Base-by-base conservation (phyloP, 805 yeast species). In the Saccharomycopsis fermentans region DNA sequence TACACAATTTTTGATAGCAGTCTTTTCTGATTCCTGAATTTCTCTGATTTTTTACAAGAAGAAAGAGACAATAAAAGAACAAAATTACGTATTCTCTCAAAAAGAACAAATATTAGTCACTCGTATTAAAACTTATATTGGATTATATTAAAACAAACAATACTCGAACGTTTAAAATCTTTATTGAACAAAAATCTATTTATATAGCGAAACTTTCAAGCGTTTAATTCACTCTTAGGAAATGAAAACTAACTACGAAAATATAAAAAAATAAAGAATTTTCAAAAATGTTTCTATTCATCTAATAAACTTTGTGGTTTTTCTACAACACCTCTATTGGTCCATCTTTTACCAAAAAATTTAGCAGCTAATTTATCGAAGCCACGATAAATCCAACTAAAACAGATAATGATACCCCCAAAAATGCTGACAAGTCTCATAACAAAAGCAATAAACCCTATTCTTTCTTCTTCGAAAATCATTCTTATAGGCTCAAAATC, bases 401-500 rank as follows among this genome's bases (percentile, higher is more conserved):
- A 85, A 47, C 82, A 72, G 26, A 90, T 82, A 58, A 87, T 74
- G 14, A 90, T 71, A 12, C 97, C 97, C 14, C 97, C 96, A 21
- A 84, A 68, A 14, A 92, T 85, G 2, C 96, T 91, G 6, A 86
- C 85, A 54, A 91, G 71, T 63, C 91, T 80, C 11, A 90, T 81
- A 8, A 90, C 72, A 70, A 92, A 92, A 65, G 85, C 88, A 48
- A 82, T 68, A 68, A 92, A 92, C 3, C 92, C 78, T 47, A 92
- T 75, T 62, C 98, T 77, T 57, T 73, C 76, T 66, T 92, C 97
- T 27, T 76, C 76, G 21, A 90, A 77, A 3, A 80, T 71, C 64
- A 94, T 77, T 52, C 83, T 79, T 50, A 94, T 81, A 3, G 97
- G 92, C 66, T 94, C 98, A 68, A 94, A 90, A 64, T 90, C 90